A percentile compares a stretch with the other conserved stretches of the same genome.
Conservation (phyloP, 768 basidiomycete genomes). For the Mycena crocata region DNA sequence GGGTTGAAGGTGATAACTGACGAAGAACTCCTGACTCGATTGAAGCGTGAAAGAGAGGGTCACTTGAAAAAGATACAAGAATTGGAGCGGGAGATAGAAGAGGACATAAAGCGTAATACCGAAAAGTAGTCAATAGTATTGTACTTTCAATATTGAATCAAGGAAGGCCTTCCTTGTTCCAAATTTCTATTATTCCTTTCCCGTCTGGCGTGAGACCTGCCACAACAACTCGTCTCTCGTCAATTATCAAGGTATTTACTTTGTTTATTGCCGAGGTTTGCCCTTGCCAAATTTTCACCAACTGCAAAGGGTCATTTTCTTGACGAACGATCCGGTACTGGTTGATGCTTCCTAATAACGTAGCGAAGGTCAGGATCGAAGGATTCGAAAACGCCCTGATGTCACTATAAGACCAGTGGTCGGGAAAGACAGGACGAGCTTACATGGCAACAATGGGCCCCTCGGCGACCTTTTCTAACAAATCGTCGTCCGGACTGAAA, state of each 20-base stretch:
- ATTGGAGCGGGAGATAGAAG: slow-evolving; percentile 59
- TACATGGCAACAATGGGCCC: slow-evolving; percentile 83
- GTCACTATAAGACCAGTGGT: not conserved
- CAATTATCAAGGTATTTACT: slow-evolving; percentile 71
- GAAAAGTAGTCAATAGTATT: slow-evolving; percentile 24
- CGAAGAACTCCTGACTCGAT: slow-evolving; percentile 73
- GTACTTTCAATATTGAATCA: slow-evolving; percentile 5
- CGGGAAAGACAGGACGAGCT: slow-evolving; percentile 33
- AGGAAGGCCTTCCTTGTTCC: slow-evolving; percentile 50
- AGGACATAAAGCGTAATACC: slow-evolving; percentile 44
- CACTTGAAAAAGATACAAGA: slow-evolving; percentile 69
- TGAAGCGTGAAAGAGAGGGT: slow-evolving; percentile 67
- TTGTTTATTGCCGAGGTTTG: slow-evolving; percentile 62
- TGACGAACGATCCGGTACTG: slow-evolving; percentile 60
- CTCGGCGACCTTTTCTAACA: slow-evolving; percentile 66
- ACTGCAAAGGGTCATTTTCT: slow-evolving; percentile 48
- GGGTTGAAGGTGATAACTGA: slow-evolving; percentile 73
- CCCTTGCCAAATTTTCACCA: slow-evolving; percentile 60
- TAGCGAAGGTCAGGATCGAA: slow-evolving; percentile 63
- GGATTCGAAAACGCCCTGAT: slow-evolving; percentile 63
- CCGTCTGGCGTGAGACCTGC: slow-evolving; percentile 72
- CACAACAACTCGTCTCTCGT: slow-evolving; percentile 61
- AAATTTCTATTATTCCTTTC: slow-evolving; percentile 74
- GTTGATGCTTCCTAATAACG: slow-evolving; percentile 69
- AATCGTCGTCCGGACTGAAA: slow-evolving; percentile 58